Conservation (phyloP, 1,284 basidiomycete genomes). For the Erythrobasidium hasegawianum region DNA sequence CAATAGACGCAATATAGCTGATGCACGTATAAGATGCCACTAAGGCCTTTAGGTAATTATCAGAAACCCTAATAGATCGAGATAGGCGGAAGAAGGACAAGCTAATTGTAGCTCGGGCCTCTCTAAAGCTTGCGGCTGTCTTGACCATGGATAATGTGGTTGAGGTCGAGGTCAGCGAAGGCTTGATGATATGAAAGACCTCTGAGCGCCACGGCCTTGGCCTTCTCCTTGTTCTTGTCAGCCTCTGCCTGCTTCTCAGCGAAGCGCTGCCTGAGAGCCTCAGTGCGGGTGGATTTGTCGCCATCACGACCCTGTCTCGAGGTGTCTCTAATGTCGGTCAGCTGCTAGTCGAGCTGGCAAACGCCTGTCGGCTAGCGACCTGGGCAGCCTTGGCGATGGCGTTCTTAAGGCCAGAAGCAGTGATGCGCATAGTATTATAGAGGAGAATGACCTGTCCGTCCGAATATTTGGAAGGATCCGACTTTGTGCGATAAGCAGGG, state of each 20-base stretch:
- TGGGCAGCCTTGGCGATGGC: conserved; percentile 80
- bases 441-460: too few species aligned
- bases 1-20: too few species aligned
- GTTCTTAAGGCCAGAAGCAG: conserved; percentile 76
- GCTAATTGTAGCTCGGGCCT: too few species aligned
- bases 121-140: too few species aligned
- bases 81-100: too few species aligned
- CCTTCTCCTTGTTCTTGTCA: conserved; percentile 51
- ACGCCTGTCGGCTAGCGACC: conserved; percentile 68
- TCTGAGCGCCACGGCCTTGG: conserved; percentile 43
- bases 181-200: conserved; percentile 28
- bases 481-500: too few species aligned
- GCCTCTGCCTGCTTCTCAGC: conserved; percentile 67
- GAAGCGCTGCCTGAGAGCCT: conserved; percentile 16
- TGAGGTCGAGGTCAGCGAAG: too few species aligned
- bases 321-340: conserved; percentile 70
- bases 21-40: too few species aligned
- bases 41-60: too few species aligned
- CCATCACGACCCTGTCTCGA: conserved; percentile 65
- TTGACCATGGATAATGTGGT: too few species aligned
- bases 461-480: too few species aligned
- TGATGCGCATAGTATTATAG: conserved; percentile 51
- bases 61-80: too few species aligned
- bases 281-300: conserved; percentile 55
- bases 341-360: conserved; percentile 81